phyloP scores from a whole-genome alignment of 2,329 filamentous ascomycete species.

The Stemphylium lycopersici region DNA sequence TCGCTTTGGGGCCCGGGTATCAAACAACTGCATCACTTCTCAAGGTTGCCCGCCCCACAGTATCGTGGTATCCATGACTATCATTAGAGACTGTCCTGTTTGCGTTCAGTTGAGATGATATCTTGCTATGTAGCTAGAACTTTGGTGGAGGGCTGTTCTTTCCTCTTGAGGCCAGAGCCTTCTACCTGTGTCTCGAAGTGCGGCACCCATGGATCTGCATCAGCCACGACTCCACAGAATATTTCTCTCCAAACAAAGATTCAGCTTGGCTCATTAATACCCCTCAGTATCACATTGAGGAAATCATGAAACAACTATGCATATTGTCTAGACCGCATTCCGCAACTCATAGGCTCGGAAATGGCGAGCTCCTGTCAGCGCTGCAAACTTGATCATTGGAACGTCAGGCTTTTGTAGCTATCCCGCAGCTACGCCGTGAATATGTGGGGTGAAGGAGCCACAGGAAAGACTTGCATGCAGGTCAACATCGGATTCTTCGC shows the following conservation, averaged over 20 bases:
- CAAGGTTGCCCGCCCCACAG: not conserved
- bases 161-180: not conserved
- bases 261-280: too few species aligned
- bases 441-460: conserved; percentile 2
- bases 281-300: too few species aligned
- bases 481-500: conserved; percentile 14
- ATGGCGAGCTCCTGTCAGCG: not conserved
- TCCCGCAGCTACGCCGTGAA: not conserved
- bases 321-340: too few species aligned
- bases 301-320: too few species aligned
- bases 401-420: not conserved
- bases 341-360: not conserved
- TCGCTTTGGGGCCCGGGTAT: not conserved
- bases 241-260: too few species aligned
- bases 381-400: not conserved
- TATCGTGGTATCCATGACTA: not conserved
- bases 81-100: not conserved
- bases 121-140: not conserved
- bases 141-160: not conserved
- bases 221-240: too few species aligned
- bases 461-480: not conserved
- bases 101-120: not conserved
- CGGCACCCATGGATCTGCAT: too few species aligned
- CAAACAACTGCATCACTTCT: not conserved
- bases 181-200: not conserved